Evolutionary conservation across 106 monocot genomes (phyloP).

Genomic region (Dendrobium chrysotoxum): DNA sequence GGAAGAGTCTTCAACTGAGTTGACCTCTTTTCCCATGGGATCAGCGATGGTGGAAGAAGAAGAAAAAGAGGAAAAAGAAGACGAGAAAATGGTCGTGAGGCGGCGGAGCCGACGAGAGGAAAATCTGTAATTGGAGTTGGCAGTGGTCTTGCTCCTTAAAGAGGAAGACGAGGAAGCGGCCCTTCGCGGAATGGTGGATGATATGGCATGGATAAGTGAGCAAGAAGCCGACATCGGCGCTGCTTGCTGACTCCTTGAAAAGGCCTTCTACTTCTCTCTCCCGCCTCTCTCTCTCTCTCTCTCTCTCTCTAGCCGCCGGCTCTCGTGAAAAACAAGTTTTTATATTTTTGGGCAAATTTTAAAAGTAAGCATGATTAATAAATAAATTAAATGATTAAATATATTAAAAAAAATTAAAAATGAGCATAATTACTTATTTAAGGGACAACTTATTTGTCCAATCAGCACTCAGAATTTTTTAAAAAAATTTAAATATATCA

Average conservation of each 20-base stretch:
- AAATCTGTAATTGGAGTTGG: neutral
- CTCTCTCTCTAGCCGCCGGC: neutral
- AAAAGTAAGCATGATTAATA: too few relatives aligned
- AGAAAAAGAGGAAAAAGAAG: slow-evolving; percentile 2
- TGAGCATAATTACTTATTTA: too few relatives aligned
- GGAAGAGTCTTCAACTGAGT: slow-evolving; percentile 17
- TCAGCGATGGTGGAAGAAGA: neutral
- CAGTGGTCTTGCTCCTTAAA: neutral
- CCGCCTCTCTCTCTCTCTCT: neutral
- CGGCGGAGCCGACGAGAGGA: neutral
- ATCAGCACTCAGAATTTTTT: too few relatives aligned
- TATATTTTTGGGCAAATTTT: too few relatives aligned
- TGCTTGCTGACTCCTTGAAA: neutral
- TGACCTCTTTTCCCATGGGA: slow-evolving; percentile 5
- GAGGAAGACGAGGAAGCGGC: neutral
- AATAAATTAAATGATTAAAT: too few relatives aligned
- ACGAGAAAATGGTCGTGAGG: neutral
- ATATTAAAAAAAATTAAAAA: too few relatives aligned
- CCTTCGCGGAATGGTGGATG: neutral
- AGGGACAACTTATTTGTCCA: too few relatives aligned
- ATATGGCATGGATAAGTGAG: neutral
- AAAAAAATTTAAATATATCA: too few relatives aligned
- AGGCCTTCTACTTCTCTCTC: neutral
- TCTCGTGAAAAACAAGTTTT: neutral
- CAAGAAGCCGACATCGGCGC: neutral